Evolutionary conservation across 2,329 filamentous ascomycete genomes (phyloP).

Genomic region (Paraconiothyrium sp.): DNA sequence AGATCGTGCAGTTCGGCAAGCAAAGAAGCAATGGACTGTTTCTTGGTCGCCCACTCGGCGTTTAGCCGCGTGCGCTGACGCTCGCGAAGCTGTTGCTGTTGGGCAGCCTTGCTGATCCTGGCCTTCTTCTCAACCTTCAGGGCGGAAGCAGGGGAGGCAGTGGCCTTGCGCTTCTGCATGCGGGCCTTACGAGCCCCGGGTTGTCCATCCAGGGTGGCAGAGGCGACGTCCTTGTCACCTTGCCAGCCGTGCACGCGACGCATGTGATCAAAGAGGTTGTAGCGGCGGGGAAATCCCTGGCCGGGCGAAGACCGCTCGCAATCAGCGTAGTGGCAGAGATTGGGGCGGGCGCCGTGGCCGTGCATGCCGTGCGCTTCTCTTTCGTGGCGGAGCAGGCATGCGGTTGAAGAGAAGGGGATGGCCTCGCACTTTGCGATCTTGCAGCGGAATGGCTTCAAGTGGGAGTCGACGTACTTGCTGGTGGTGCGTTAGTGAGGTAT

Average conservation of each 20-base stretch:
- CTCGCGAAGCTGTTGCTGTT: conserved; percentile 47
- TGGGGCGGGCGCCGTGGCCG: conserved; percentile 91
- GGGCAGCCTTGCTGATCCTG: conserved; percentile 41
- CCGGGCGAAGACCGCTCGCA: conserved; percentile 85
- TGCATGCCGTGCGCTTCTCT: conserved; percentile 96
- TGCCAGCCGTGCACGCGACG: conserved; percentile 80
- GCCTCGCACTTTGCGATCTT: conserved; percentile 85
- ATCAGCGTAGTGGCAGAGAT: conserved; percentile 85
- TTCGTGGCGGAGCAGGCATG: conserved; percentile 92
- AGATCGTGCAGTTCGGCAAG: conserved; percentile 43
- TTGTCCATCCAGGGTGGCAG: conserved; percentile 28
- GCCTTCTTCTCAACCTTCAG: conserved; percentile 10
- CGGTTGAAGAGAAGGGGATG: conserved; percentile 91
- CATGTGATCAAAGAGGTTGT: conserved; percentile 98
- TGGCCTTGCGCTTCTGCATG: conserved; percentile 42
- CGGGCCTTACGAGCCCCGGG: conserved; percentile 34
- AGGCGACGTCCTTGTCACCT: conserved; percentile 7
- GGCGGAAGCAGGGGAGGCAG: neutral
- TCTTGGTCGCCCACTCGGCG: conserved; percentile 45
- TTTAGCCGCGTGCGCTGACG: conserved; percentile 43
- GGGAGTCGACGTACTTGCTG: conserved; percentile 97
- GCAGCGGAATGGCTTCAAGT: conserved; percentile 96
- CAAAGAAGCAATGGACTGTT: conserved; percentile 46
- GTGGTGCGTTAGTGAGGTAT: conserved; percentile 30
- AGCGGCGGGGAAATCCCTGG: conserved; percentile 91